Conservation (phyloP, 345 rosid genomes). For the Crucihimalaya himalaica region DNA sequence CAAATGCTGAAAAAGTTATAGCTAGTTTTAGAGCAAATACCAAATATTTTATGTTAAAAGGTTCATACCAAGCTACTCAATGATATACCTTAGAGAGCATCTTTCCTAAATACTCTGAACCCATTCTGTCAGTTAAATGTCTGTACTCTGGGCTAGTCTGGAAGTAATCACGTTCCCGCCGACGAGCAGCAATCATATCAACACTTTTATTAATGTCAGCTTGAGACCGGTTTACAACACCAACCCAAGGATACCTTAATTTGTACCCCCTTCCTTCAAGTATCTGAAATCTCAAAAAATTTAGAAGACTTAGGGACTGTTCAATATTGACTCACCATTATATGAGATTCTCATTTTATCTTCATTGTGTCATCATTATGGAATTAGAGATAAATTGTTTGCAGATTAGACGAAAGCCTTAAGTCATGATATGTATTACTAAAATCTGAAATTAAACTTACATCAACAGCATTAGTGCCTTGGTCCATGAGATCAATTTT, state of each 20-base stretch:
- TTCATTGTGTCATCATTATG: background rate
- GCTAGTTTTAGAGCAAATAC: slow-evolving; percentile 20
- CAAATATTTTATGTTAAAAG: background rate
- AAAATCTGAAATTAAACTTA: slow-evolving; percentile 49
- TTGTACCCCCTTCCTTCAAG: slow-evolving; percentile 91
- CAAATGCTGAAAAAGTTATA: slow-evolving; percentile 71
- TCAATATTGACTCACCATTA: background rate
- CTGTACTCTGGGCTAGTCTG: slow-evolving; percentile 62
- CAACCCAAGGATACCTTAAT: slow-evolving; percentile 91
- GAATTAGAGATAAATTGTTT: background rate
- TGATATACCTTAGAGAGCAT: slow-evolving; percentile 85
- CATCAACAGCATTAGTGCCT: slow-evolving; percentile 94
- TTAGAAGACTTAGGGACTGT: background rate
- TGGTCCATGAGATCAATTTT: slow-evolving; percentile 96
- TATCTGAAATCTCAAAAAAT: slow-evolving; percentile 51
- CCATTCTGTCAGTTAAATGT: slow-evolving; percentile 82
- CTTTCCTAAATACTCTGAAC: slow-evolving; percentile 88
- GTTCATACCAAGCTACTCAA: background rate
- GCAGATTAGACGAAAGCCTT: background rate
- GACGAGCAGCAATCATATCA: slow-evolving; percentile 99
- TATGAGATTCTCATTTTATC: slow-evolving; percentile 10
- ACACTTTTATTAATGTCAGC: slow-evolving; percentile 96
- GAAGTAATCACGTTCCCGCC: slow-evolving; percentile 84
- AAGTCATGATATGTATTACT: background rate
- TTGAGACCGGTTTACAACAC: slow-evolving; percentile 98